phyloP scores from a whole-genome alignment of 768 basidiomycete species.

The Termitomyces sp. region DNA sequence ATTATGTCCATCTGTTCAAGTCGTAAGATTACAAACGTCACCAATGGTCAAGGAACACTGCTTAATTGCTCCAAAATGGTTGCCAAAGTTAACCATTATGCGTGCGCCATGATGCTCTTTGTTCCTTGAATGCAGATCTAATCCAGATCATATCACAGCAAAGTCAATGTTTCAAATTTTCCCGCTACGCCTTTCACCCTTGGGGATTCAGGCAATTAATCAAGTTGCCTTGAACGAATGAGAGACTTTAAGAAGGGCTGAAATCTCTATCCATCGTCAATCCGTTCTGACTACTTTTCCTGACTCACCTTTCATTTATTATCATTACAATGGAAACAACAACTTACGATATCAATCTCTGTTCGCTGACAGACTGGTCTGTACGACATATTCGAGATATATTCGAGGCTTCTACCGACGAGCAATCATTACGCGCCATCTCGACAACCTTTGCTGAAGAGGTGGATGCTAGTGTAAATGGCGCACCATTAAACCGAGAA shows the following conservation, averaged over 20 bases:
- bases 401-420: slow-evolving; percentile 45
- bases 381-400: slow-evolving; percentile 39
- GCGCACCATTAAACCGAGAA: slow-evolving; percentile 29
- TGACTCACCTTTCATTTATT: not conserved
- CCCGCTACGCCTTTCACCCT: slow-evolving; percentile 8
- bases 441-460: slow-evolving; percentile 38
- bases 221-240: slow-evolving; percentile 14
- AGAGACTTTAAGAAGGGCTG: slow-evolving; percentile 11
- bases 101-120: not conserved
- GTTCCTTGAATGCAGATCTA: slow-evolving; percentile 8
- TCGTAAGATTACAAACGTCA: not conserved
- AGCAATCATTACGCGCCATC: slow-evolving; percentile 36
- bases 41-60: not conserved
- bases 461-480: slow-evolving; percentile 39
- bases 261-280: not conserved
- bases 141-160: slow-evolving; percentile 11
- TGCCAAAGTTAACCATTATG: not conserved
- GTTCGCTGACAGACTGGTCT: slow-evolving; percentile 47
- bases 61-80: not conserved
- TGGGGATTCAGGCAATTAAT: slow-evolving; percentile 14
- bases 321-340: slow-evolving; percentile 11
- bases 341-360: slow-evolving; percentile 19
- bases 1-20: not conserved
- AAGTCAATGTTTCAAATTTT: slow-evolving; percentile 10
- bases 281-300: not conserved